Conservation (phyloP, 2,329 filamentous ascomycete genomes). For the Rhexocercosporidium sp. region DNA sequence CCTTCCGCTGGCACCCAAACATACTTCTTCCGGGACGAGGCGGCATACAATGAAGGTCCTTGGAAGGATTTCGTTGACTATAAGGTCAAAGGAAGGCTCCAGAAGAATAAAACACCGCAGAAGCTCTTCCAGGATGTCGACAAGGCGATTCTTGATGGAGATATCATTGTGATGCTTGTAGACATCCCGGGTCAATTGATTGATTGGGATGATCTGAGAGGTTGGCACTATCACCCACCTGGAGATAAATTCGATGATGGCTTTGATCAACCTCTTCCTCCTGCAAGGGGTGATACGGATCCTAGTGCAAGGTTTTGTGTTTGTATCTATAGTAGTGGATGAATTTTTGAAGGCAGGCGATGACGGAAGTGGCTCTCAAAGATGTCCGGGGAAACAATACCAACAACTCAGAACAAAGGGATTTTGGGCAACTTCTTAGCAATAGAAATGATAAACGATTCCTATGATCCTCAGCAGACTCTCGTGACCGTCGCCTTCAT, state of each 20-base stretch:
- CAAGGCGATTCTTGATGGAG: conserved; percentile 3
- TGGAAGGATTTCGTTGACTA: not conserved
- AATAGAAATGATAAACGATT: conserved; percentile 2
- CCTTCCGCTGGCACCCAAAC: not conserved
- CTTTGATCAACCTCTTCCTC: not conserved
- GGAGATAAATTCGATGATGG: not conserved
- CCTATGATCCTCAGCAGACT: not conserved
- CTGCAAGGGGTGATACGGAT: not conserved
- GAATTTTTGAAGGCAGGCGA: not conserved
- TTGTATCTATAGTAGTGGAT: not conserved
- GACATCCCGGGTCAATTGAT: not conserved
- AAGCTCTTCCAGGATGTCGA: not conserved
- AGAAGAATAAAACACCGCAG: not conserved
- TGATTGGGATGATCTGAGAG: not conserved
- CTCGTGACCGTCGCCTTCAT: not conserved
- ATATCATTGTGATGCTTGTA: conserved; percentile 4
- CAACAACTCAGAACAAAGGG: not conserved
- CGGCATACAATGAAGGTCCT: not conserved
- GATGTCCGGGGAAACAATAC: not conserved
- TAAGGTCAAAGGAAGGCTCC: not conserved
- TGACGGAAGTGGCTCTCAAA: not conserved
- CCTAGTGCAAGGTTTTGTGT: not conserved
- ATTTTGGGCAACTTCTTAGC: too few species aligned
- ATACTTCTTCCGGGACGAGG: not conserved
- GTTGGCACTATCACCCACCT: not conserved